Evolutionary conservation across 306 rosid species (phyloP), one percentile per base, ranked within the genome.

Genomic region (Quercus bicolor): DNA sequence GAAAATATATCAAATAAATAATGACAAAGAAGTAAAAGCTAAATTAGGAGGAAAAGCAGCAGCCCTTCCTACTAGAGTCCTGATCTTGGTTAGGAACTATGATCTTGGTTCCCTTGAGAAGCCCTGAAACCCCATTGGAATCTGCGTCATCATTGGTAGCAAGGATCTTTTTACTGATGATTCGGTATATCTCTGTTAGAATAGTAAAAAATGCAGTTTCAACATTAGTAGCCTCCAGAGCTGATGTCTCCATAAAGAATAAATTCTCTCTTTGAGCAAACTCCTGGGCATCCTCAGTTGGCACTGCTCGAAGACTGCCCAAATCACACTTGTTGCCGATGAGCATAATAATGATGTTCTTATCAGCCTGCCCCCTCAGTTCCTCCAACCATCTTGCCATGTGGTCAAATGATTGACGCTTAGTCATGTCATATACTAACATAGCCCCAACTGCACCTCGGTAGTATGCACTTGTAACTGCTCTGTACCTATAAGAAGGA

Each of bases 361-460:
- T 85, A 70, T 94, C 98, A 0, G 97, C 97, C 5, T 94, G 97
- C 9, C 89, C 91, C 56, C 97, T 76, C 78, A 94, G 72, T 70
- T 94, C 98, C 82, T 94, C 97, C 74, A 94, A 77, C 98, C 97
- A 92, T 73, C 91, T 79, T 0, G 91, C 93, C 94, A 94, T 92
- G 88, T 94, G 97, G 20, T 94, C 97, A 54, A 94, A 94, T 0
- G 98, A 92, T 64, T 90, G 98, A 9, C 92, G 94, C 77, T 94
- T 94, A 2, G 94, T 90, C 92, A 94, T 90, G 79, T 94, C 98
- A 23, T 90, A 94, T 2, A 94, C 92, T 78, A 94, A 60, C 96
- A 94, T 94, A 65, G 98, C 98, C 60, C 98, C 98, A 19, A 94
- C 92, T 21, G 98, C 98, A 20, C 98, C 98, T 72, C 97, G 71